A percentile compares a stretch with the other conserved stretches of the same genome.
phyloP scores from a whole-genome alignment of 176 grass and related monocot genomes.

The Musa beccarii region DNA sequence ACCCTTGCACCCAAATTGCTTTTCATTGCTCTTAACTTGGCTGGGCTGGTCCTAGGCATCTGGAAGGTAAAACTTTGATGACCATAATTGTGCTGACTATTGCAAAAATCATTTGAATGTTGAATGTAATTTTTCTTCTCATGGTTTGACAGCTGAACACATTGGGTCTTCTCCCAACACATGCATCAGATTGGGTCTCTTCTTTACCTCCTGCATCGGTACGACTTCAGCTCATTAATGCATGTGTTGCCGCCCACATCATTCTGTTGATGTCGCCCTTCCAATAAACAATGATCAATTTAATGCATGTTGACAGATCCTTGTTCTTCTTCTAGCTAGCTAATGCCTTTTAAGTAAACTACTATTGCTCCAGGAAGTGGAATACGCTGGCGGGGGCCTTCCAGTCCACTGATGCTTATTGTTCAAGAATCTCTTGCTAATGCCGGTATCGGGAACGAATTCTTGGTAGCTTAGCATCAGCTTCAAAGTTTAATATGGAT shows the following conservation, averaged over 20 bases:
- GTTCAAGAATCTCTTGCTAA: not conserved
- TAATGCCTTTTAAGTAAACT: conserved; percentile 2
- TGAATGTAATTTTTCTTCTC: not conserved
- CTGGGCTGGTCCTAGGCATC: conserved; percentile 67
- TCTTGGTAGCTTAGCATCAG: not conserved
- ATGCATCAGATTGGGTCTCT: conserved; percentile 91
- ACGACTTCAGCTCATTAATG: not conserved
- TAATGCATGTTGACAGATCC: not conserved
- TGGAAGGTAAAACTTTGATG: conserved; percentile 60
- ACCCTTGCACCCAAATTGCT: conserved; percentile 66
- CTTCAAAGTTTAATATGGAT: not conserved
- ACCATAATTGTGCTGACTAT: not conserved
- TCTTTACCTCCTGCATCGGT: conserved; percentile 71
- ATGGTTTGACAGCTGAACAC: conserved; percentile 65
- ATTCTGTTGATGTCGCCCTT: too few relatives aligned
- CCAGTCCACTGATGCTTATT: conserved; percentile 23
- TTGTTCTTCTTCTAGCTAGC: not conserved
- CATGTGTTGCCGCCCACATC: not conserved
- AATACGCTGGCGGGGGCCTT: conserved; percentile 70
- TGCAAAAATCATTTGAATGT: not conserved
- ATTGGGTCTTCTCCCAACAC: conserved; percentile 95
- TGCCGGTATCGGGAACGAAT: not conserved
- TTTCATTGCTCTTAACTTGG: conserved; percentile 89
- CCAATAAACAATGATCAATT: too few relatives aligned
- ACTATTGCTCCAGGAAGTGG: conserved; percentile 60